A percentile compares a stretch with the other conserved stretches of the same genome.
Evolutionary conservation across 805 yeast genomes (phyloP).

Genomic region (Torulaspora maleeae): DNA sequence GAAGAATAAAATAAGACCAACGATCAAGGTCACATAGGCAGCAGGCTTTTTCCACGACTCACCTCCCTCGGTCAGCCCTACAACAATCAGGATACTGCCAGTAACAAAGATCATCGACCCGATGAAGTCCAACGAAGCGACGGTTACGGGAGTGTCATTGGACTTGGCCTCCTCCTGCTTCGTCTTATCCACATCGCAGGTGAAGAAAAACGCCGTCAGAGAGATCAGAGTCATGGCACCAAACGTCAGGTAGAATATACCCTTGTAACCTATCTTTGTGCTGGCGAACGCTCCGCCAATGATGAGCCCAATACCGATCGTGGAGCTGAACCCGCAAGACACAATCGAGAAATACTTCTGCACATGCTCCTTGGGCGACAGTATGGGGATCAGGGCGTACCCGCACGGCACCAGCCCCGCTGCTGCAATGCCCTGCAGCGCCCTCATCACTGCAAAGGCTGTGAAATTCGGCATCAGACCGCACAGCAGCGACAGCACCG

Average conservation of each 20-base stretch:
- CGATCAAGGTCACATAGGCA: conserved; percentile 40
- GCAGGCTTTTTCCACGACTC: conserved; percentile 40
- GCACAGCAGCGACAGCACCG: conserved; percentile 33
- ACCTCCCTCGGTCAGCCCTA: conserved; percentile 46
- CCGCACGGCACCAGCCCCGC: conserved; percentile 40
- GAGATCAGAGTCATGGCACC: conserved; percentile 28
- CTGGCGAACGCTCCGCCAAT: conserved; percentile 44
- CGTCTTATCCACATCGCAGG: conserved; percentile 27
- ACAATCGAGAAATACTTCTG: conserved; percentile 30
- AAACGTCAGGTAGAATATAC: conserved; percentile 39
- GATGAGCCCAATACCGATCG: conserved; percentile 40
- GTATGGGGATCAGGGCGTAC: conserved; percentile 34
- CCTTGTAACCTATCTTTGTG: conserved; percentile 39
- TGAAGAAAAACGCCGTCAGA: conserved; percentile 28
- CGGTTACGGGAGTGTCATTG: neutral
- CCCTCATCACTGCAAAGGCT: conserved; percentile 41
- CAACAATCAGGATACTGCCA: conserved; percentile 38
- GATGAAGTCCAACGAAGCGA: conserved; percentile 35
- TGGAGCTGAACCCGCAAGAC: conserved; percentile 27
- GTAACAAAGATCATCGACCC: conserved; percentile 35
- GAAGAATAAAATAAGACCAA: conserved; percentile 37
- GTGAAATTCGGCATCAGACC: conserved; percentile 38
- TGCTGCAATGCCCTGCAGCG: conserved; percentile 44
- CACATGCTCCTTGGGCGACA: conserved; percentile 29
- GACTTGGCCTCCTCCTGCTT: conserved; percentile 22